phyloP scores from a whole-genome alignment of 129 eudicot genomes.

The Escallonia herrerae region DNA sequence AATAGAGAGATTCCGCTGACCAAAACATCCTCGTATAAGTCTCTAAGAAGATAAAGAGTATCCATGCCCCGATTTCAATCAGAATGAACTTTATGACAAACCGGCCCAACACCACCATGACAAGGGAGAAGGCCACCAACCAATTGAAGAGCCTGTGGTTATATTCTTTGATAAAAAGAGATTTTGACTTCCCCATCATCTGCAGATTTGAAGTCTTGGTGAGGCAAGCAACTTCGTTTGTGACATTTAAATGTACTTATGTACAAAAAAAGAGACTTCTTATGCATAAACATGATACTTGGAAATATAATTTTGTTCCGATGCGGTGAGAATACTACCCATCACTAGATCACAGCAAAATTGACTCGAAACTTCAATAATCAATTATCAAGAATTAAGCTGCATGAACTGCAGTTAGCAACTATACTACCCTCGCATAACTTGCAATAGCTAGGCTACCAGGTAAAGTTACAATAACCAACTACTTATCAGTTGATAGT shows the following conservation, averaged over 20 bases:
- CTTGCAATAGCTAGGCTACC: too few relatives aligned
- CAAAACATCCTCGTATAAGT: slow-evolving; percentile 95
- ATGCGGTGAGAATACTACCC: too few relatives aligned
- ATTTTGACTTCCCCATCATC: slow-evolving; percentile 92
- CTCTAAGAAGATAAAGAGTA: slow-evolving; percentile 87
- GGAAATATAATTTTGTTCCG: too few relatives aligned
- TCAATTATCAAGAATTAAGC: neutral
- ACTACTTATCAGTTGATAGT: too few relatives aligned
- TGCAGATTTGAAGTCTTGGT: slow-evolving; percentile 16
- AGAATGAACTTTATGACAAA: slow-evolving; percentile 72
- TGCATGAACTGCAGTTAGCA: too few relatives aligned
- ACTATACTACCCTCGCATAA: too few relatives aligned
- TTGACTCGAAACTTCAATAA: neutral
- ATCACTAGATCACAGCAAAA: too few relatives aligned
- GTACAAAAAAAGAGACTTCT: too few relatives aligned
- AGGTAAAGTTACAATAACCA: too few relatives aligned
- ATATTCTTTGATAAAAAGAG: slow-evolving; percentile 86
- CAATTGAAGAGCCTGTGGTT: slow-evolving; percentile 93
- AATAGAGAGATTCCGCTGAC: slow-evolving; percentile 95
- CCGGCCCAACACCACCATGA: slow-evolving; percentile 94
- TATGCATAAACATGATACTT: too few relatives aligned
- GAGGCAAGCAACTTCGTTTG: too few relatives aligned
- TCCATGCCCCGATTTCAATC: slow-evolving; percentile 93
- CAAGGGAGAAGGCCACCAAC: slow-evolving; percentile 95
- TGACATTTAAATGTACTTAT: too few relatives aligned